Base-by-base conservation (phyloP, 371 early-diverging fungal species). In the Mucor sp. region DNA sequence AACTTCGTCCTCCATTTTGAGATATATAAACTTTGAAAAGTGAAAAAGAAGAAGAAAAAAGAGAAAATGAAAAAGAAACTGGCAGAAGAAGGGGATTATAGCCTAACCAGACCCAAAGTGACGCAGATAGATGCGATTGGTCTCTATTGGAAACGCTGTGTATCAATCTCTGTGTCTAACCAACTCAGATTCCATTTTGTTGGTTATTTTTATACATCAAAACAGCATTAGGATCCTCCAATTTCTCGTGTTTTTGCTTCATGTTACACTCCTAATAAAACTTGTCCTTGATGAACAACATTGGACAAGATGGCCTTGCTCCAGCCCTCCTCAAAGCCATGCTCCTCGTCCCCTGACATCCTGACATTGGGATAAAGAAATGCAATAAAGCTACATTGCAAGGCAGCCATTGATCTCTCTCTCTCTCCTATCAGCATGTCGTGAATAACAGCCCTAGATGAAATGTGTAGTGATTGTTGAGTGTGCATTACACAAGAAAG, bases 1-100 rank as follows among this genome's bases (percentile, higher is more conserved):
- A 74, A 93, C 90, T 85, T 93, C 93, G 83, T 92, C 93, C 68
- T 91, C 92, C 93, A 92, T 92, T 48, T 70, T 76, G 37, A 11
- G 28, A 53, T 90, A 30, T 68, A 69, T 48, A 65, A 58, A 41
- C 33, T 41, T 43, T 44, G 59, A 32, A 35, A 44, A 63, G 63
- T 69, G 57, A 67, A 50, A 64, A 67, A 59, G 59, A 62, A 76
- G 50, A 73, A 69, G 61, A 65, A 58, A 63, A 72, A 58, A 70
- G 48, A 76, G 59, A 62, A 58, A 68, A 58, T 4, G 23, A 27
- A 58, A 37, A 58, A 58, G 23, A 50, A 50, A 25, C 37, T 28
- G 58, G 58, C 58, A 35, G 58, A 35, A 58, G 32, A 35, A 57
- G 57, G 57, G 63, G 65, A 63, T 61, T 68, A 68, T 56, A 56